Percentiles rank a stretch among this genome's conserved stretches.
phyloP scores from a whole-genome alignment of 1,284 basidiomycete genomes.

The Cryptococcus sp. region DNA sequence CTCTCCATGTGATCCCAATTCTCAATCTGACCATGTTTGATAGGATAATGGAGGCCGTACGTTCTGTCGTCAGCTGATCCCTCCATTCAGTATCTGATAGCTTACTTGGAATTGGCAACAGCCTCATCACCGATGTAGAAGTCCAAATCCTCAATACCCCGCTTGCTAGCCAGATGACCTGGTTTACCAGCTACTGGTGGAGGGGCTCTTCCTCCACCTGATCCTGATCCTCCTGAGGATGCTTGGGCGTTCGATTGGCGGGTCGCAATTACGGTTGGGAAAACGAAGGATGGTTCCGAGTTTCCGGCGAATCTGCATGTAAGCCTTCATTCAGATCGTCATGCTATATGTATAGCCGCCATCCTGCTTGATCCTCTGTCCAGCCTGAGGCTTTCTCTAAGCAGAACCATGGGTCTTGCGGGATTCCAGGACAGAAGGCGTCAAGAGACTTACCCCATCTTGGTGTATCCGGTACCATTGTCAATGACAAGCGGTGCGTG shows the following conservation, averaged over 20 bases:
- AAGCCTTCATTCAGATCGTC: neutral
- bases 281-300: constrained; percentile 96
- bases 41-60: constrained; percentile 94
- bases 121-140: constrained; percentile 99
- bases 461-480: constrained; percentile 96
- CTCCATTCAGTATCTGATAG: neutral
- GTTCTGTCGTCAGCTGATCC: constrained; percentile 53
- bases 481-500: constrained; percentile 91
- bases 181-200: constrained; percentile 66
- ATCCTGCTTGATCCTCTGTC: too few species aligned
- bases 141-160: constrained; percentile 97
- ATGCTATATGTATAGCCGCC: neutral
- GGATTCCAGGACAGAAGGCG: neutral
- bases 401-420: neutral
- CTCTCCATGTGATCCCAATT: constrained; percentile 99
- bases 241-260: constrained; percentile 47
- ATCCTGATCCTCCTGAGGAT: constrained; percentile 51
- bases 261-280: constrained; percentile 93
- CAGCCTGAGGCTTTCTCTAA: too few species aligned
- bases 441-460: constrained; percentile 72
- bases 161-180: constrained; percentile 87
- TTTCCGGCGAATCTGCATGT: constrained; percentile 86
- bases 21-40: constrained; percentile 96
- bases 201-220: constrained; percentile 44
- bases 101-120: constrained; percentile 77